Percentiles rank a stretch among this genome's conserved stretches.
phyloP scores from a whole-genome alignment of 441 rosid genomes.

The Populus hybrid region DNA sequence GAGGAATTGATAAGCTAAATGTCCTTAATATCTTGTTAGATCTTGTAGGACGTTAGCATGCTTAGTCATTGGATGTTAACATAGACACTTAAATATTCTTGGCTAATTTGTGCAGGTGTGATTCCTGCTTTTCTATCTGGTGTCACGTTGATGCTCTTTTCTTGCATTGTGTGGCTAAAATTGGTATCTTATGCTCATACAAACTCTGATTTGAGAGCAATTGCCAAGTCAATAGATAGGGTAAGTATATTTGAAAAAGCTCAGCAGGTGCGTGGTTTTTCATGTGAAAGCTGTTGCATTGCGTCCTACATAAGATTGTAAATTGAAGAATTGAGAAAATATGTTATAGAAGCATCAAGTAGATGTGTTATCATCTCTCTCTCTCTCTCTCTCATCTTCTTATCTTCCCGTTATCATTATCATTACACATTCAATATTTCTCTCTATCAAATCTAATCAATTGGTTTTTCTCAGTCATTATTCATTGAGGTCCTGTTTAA shows the following conservation, averaged over 20 bases:
- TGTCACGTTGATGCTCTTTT: slow-evolving; percentile 70
- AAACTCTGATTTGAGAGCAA: slow-evolving; percentile 65
- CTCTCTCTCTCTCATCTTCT: neutral
- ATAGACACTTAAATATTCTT: neutral
- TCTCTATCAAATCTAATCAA: neutral
- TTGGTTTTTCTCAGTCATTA: neutral
- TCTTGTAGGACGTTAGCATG: neutral
- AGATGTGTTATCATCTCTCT: neutral
- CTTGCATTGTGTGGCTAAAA: slow-evolving; percentile 92
- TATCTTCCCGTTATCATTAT: neutral
- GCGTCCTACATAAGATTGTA: neutral
- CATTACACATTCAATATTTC: neutral
- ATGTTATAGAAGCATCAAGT: neutral
- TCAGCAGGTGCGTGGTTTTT: neutral
- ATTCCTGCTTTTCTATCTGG: slow-evolving; percentile 79
- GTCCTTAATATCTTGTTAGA: neutral
- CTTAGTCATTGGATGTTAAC: neutral
- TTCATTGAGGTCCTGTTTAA: slow-evolving; percentile 23
- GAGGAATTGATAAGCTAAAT: neutral
- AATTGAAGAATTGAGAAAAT: neutral
- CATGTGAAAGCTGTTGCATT: neutral
- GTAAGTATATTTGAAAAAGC: slow-evolving; percentile 28
- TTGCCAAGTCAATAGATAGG: slow-evolving; percentile 61
- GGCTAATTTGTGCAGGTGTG: slow-evolving; percentile 54
- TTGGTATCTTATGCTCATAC: slow-evolving; percentile 93